phyloP scores from a whole-genome alignment of 2,329 filamentous ascomycete genomes.

The Dichotomopilus funicola region DNA sequence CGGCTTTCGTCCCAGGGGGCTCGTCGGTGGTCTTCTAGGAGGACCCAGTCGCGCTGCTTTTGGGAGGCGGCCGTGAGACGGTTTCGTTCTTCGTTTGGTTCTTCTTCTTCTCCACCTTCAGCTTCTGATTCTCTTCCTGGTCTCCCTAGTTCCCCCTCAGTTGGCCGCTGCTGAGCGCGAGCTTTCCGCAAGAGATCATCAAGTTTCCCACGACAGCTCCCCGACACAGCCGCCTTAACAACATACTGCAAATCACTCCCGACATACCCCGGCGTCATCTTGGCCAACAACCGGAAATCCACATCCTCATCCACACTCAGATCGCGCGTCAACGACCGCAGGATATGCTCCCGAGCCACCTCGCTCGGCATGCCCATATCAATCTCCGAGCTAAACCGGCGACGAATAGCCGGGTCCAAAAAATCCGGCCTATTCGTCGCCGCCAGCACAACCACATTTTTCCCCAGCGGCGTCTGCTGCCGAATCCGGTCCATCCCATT shows the following conservation, averaged over 20 bases:
- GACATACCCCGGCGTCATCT: constrained; percentile 85
- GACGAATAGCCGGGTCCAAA: constrained; percentile 67
- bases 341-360: constrained; percentile 67
- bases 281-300: constrained; percentile 67
- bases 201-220: constrained; percentile 30
- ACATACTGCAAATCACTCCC: constrained; percentile 75
- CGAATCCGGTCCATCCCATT: constrained; percentile 81
- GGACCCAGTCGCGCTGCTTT: constrained; percentile 23
- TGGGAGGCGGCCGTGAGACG: constrained; percentile 11
- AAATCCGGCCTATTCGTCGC: constrained; percentile 86
- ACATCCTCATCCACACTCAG: constrained; percentile 61
- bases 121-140: too few relatives aligned
- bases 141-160: too few relatives aligned
- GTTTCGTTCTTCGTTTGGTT: background rate
- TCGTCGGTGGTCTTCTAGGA: constrained; percentile 23
- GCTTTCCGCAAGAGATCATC: constrained; percentile 21
- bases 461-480: constrained; percentile 62
- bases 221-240: constrained; percentile 39
- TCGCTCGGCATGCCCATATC: constrained; percentile 85
- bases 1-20: constrained; percentile 22
- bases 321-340: constrained; percentile 64
- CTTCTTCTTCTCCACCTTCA: too few relatives aligned
- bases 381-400: constrained; percentile 76
- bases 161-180: constrained; percentile 8
- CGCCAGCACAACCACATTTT: constrained; percentile 81